phyloP scores from a whole-genome alignment of 345 rosid species.

The Camelina neglecta region DNA sequence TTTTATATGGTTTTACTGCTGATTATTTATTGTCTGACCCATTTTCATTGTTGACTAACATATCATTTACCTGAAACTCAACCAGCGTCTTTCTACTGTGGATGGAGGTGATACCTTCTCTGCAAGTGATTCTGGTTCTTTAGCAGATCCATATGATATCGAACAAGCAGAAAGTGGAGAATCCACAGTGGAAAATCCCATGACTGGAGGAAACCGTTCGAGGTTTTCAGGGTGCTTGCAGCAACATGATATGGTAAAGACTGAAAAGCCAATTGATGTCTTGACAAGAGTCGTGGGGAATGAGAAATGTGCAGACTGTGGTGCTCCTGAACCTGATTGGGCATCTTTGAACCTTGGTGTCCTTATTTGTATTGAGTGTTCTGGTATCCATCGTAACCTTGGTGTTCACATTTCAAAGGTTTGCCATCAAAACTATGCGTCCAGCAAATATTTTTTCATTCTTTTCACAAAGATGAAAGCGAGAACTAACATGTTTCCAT shows the following conservation, averaged over 20 bases:
- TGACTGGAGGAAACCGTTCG: constrained; percentile 52
- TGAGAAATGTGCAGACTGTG: constrained; percentile 79
- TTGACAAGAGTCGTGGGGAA: constrained; percentile 69
- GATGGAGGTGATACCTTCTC: constrained; percentile 54
- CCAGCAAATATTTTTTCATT: constrained; percentile 6
- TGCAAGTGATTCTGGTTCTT: constrained; percentile 54
- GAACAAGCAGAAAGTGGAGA: constrained; percentile 54
- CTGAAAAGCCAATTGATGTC: constrained; percentile 67
- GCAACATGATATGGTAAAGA: constrained; percentile 49
- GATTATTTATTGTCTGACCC: constrained; percentile 26
- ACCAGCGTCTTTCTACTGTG: constrained; percentile 56
- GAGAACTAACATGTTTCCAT: not conserved
- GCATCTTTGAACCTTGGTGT: constrained; percentile 82
- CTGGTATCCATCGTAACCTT: constrained; percentile 84
- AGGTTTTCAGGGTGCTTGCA: constrained; percentile 54
- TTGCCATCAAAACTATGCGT: constrained; percentile 30
- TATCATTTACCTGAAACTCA: constrained; percentile 26
- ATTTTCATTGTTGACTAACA: constrained; percentile 16
- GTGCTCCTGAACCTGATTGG: constrained; percentile 86
- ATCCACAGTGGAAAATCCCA: constrained; percentile 39
- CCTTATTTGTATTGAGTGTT: constrained; percentile 80
- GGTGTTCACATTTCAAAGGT: constrained; percentile 89
- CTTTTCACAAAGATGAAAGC: constrained; percentile 18
- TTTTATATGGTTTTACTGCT: constrained; percentile 8
- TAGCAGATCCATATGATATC: constrained; percentile 51